Evolutionary conservation across 2,329 filamentous ascomycete genomes (phyloP).

Genomic region (Aspergillus unguis): DNA sequence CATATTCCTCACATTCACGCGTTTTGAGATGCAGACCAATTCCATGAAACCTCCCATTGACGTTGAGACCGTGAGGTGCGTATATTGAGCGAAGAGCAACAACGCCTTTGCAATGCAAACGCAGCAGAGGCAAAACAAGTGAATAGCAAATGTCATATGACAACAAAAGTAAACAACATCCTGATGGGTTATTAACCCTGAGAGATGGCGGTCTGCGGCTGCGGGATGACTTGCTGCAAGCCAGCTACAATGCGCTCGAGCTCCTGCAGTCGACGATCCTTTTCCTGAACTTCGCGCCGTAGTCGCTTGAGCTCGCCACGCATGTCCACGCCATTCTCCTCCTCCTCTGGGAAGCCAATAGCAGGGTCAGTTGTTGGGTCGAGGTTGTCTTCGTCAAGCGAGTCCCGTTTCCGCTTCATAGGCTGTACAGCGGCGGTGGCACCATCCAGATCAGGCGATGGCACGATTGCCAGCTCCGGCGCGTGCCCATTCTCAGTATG

Average conservation of each 20-base stretch:
- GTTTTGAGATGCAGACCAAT: conserved; percentile 24
- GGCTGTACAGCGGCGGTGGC: conserved; percentile 26
- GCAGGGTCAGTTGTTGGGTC: conserved; percentile 9
- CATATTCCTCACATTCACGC: conserved; percentile 25
- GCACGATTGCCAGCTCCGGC: conserved; percentile 31
- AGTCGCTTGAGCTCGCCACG: conserved; percentile 66
- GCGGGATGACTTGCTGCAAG: conserved; percentile 37
- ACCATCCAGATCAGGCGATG: conserved; percentile 29
- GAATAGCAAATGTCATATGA: conserved; percentile 4
- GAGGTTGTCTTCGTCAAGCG: conserved; percentile 24
- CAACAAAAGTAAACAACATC: not conserved
- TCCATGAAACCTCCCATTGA: conserved; percentile 21
- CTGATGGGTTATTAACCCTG: conserved; percentile 13
- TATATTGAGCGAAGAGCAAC: conserved; percentile 14
- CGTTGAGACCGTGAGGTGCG: conserved; percentile 20
- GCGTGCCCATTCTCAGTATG: conserved; percentile 38
- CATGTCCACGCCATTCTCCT: conserved; percentile 46
- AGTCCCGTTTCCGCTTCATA: conserved; percentile 37
- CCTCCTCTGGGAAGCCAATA: conserved; percentile 30
- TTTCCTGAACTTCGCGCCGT: conserved; percentile 61
- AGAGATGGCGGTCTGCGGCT: conserved; percentile 28
- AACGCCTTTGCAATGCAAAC: conserved; percentile 36
- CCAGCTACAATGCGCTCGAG: conserved; percentile 39
- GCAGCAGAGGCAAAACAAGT: conserved; percentile 12
- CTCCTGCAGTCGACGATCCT: conserved; percentile 43